Evolutionary conservation across 2,329 filamentous ascomycete species (phyloP).

Genomic region (Raffaelea deltoideospora): DNA sequence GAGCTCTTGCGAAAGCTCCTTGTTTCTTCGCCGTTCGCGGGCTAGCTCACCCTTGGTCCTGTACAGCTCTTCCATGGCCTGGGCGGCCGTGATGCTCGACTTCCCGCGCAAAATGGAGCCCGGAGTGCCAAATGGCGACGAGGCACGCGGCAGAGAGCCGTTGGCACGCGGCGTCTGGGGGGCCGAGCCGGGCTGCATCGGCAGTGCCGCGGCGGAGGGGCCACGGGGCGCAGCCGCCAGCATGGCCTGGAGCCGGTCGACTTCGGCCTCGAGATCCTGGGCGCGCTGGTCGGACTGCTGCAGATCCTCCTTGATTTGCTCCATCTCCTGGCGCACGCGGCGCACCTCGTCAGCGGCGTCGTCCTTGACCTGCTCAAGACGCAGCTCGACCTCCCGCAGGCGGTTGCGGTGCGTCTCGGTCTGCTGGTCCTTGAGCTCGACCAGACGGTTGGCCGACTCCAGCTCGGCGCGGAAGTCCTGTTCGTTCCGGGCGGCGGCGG

Average conservation of each 20-base stretch:
- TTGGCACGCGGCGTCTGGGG: constrained; percentile 49
- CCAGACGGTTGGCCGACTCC: constrained; percentile 64
- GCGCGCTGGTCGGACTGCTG: constrained; percentile 30
- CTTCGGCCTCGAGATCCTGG: constrained; percentile 34
- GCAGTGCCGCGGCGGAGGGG: constrained; percentile 9
- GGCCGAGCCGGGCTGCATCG: constrained; percentile 24
- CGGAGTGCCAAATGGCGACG: constrained; percentile 47
- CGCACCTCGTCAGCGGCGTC: constrained; percentile 47
- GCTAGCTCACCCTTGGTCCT: constrained; percentile 58
- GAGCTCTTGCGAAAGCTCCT: constrained; percentile 59
- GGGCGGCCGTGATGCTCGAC: constrained; percentile 41
- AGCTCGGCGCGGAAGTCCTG: constrained; percentile 79
- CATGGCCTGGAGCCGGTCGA: constrained; percentile 36
- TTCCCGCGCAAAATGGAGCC: constrained; percentile 38
- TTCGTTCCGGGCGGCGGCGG: constrained; percentile 66
- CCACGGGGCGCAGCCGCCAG: constrained; percentile 11
- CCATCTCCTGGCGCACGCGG: constrained; percentile 39
- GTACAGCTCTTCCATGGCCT: constrained; percentile 49
- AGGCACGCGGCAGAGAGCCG: constrained; percentile 34
- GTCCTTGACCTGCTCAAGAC: constrained; percentile 48
- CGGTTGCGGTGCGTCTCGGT: constrained; percentile 57
- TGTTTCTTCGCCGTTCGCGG: constrained; percentile 57
- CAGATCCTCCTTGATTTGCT: constrained; percentile 34
- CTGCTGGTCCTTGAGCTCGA: constrained; percentile 66
- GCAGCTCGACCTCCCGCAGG: constrained; percentile 51